Evolutionary conservation across 2,329 filamentous ascomycete genomes (phyloP).

Genomic region (Stemphylium beticola): DNA sequence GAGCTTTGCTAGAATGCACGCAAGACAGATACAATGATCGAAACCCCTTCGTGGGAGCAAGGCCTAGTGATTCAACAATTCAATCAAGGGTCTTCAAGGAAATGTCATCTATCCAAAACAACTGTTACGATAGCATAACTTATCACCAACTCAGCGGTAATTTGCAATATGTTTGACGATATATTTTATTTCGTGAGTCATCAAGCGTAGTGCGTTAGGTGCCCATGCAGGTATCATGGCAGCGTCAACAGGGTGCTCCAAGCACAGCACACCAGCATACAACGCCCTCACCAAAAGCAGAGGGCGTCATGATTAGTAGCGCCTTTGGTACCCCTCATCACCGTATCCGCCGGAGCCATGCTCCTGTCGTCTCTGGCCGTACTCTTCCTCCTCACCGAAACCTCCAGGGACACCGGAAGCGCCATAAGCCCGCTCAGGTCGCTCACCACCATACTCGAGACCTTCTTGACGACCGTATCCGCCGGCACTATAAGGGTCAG

Average conservation of each 20-base stretch:
- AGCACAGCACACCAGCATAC: not conserved
- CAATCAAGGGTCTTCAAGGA: not conserved
- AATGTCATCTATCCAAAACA: not conserved
- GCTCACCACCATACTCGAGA: conserved; percentile 17
- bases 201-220: not conserved
- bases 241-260: conserved; percentile 8
- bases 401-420: conserved; percentile 19
- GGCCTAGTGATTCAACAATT: too few relatives aligned
- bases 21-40: too few relatives aligned
- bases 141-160: not conserved
- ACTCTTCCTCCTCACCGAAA: conserved; percentile 21
- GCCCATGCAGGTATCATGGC: not conserved
- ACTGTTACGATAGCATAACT: not conserved
- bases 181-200: not conserved
- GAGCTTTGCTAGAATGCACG: too few relatives aligned
- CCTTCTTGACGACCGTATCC: conserved; percentile 18
- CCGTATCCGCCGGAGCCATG: conserved; percentile 27
- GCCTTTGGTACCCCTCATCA: conserved; percentile 27
- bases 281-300: not conserved
- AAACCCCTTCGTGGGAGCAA: too few relatives aligned
- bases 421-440: conserved; percentile 16
- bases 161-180: not conserved
- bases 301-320: conserved; percentile 19
- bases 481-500: conserved; percentile 19
- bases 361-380: conserved; percentile 24